phyloP scores from a whole-genome alignment of 352 stramenopile genomes.

The Pythium aristosporum region DNA sequence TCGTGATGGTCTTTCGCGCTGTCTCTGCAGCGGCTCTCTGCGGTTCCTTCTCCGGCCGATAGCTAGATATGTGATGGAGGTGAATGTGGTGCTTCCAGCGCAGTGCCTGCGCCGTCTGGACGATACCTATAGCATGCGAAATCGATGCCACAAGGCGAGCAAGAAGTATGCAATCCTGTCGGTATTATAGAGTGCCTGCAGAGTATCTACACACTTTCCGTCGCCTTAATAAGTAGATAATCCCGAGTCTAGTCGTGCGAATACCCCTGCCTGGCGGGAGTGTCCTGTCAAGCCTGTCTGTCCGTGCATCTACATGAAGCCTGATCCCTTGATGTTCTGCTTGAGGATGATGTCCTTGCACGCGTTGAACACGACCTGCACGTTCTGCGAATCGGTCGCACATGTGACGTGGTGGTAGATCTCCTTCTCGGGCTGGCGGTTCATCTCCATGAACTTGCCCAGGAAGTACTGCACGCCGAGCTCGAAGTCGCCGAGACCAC shows the following conservation, averaged over 20 bases:
- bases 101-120: background rate
- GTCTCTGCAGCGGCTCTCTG: background rate
- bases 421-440: conserved; percentile 89
- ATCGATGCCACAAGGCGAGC: background rate
- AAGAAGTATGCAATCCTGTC: conserved; percentile 22
- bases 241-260: conserved; percentile 7
- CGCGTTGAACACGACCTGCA: conserved; percentile 95
- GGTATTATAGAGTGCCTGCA: conserved; percentile 17
- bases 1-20: background rate
- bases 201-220: conserved; percentile 25
- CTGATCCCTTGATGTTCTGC: conserved; percentile 91
- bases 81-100: background rate
- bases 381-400: conserved; percentile 96
- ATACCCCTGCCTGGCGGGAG: conserved; percentile 8
- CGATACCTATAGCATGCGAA: background rate
- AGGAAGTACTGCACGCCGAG: conserved; percentile 89
- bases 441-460: conserved; percentile 94
- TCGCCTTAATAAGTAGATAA: conserved; percentile 27
- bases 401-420: conserved; percentile 96
- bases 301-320: conserved; percentile 70
- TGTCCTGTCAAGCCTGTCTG: background rate
- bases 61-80: conserved; percentile 5
- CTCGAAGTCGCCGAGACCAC: conserved; percentile 84
- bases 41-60: background rate
- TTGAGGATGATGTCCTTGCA: conserved; percentile 96